phyloP scores from a whole-genome alignment of 2,329 filamentous ascomycete species.

The Biscogniauxia marginata region DNA sequence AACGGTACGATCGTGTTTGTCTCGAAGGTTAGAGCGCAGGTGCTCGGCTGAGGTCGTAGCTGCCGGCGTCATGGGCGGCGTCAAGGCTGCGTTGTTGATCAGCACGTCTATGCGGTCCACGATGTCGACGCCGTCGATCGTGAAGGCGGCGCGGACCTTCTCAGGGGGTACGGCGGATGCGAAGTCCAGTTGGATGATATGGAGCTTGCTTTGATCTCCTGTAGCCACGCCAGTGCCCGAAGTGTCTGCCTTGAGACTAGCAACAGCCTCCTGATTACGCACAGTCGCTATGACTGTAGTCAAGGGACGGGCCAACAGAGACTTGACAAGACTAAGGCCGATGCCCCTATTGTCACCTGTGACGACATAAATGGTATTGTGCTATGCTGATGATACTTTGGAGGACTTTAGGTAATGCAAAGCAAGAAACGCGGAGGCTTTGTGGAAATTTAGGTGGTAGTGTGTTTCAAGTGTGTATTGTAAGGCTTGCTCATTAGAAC shows the following conservation, averaged over 20 bases:
- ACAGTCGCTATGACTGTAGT: conserved; percentile 46
- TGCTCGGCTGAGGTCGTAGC: conserved; percentile 32
- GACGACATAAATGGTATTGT: conserved; percentile 36
- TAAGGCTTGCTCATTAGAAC: no score
- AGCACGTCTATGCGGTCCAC: conserved; percentile 55
- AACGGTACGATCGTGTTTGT: conserved; percentile 44
- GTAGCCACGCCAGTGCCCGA: conserved; percentile 25
- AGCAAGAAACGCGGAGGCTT: no score
- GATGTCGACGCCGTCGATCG: conserved; percentile 31
- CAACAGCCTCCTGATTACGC: conserved; percentile 25
- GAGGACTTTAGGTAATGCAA: no score
- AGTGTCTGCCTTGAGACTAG: conserved; percentile 17
- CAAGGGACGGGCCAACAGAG: conserved; percentile 48
- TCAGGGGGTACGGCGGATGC: conserved; percentile 24
- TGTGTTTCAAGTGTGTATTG: no score
- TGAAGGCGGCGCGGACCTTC: conserved; percentile 30
- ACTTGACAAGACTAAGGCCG: conserved; percentile 36
- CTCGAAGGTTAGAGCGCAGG: conserved; percentile 39
- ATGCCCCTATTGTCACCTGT: conserved; percentile 43
- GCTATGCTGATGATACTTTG: no score
- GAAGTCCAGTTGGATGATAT: conserved; percentile 39
- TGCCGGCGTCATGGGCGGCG: conserved; percentile 29
- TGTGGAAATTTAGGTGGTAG: no score
- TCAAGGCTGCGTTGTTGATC: conserved; percentile 50
- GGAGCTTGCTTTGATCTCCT: conserved; percentile 30